A percentile compares a stretch with the other conserved stretches of the same genome.
These are phyloP conservation scores for Tolypocladium inflatum DNA, from an alignment of 2,329 filamentous ascomycete genomes.

Conservation along the genomic window DNA sequence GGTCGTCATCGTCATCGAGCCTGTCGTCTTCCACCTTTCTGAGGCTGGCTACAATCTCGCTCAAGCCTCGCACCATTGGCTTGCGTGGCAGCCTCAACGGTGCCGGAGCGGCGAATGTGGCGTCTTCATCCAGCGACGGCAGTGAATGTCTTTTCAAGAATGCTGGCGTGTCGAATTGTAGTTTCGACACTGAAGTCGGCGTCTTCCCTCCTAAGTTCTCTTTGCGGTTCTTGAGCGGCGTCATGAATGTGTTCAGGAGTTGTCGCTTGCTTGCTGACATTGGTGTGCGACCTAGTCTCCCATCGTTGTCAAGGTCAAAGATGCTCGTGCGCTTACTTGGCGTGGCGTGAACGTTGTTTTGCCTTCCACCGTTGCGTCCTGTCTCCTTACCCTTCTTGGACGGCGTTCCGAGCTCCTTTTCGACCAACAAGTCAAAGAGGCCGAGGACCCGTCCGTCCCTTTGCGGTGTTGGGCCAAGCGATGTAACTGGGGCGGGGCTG, in stretches of 20 bases:
- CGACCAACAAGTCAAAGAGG: conserved; percentile 61
- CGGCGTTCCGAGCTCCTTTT: conserved; percentile 39
- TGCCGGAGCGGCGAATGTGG: conserved; percentile 34
- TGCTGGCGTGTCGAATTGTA: conserved; percentile 59
- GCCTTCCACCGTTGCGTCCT: not conserved
- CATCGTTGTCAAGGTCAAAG: conserved; percentile 16
- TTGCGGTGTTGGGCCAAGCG: conserved; percentile 71
- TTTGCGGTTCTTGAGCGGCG: conserved; percentile 46
- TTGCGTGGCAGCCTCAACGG: conserved; percentile 47
- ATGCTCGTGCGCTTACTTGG: conserved; percentile 33
- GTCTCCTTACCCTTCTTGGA: conserved; percentile 29
- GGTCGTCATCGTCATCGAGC: conserved; percentile 53
- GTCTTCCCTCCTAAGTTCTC: conserved; percentile 30
- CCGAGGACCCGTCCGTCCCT: conserved; percentile 68
- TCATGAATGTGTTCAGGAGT: conserved; percentile 53
- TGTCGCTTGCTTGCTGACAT: conserved; percentile 50
- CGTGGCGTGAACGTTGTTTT: conserved; percentile 25
- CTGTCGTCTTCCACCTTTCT: conserved; percentile 60
- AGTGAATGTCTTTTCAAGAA: conserved; percentile 49
- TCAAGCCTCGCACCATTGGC: conserved; percentile 59
- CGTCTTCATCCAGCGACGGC: conserved; percentile 47
- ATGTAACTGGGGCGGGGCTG: conserved; percentile 47
- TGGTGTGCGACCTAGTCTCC: conserved; percentile 36
- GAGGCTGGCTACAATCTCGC: conserved; percentile 62
- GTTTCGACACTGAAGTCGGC: conserved; percentile 41